These are phyloP conservation scores for Colletotrichum lini DNA, from an alignment of 2,329 filamentous ascomycete species.

Conservation along the genomic window DNA sequence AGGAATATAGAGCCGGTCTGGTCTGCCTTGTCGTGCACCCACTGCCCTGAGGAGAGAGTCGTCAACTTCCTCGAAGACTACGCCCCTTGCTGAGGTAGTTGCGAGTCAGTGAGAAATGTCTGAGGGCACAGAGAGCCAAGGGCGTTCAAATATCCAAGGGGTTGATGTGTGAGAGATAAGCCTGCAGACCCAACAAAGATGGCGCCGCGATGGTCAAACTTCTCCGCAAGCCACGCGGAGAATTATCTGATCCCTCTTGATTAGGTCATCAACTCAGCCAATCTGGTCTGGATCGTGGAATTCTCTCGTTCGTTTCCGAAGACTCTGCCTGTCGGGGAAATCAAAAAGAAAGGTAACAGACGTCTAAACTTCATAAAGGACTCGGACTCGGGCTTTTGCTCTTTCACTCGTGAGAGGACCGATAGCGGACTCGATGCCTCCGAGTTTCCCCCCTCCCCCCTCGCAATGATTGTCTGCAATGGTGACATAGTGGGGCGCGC, in stretches of 20 bases:
- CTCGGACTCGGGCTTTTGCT: background rate
- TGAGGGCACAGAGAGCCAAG: no score
- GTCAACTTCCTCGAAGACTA: no score
- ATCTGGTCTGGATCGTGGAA: no score
- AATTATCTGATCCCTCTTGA: background rate
- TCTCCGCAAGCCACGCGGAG: background rate
- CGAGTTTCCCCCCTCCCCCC: background rate
- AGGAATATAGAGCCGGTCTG: no score
- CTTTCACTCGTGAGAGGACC: background rate
- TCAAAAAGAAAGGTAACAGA: no score
- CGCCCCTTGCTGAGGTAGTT: no score
- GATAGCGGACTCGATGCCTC: slow-evolving; percentile 20
- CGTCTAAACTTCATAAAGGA: background rate
- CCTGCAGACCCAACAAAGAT: background rate
- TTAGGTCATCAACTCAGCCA: background rate
- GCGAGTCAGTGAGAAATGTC: no score
- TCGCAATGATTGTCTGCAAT: slow-evolving; percentile 34
- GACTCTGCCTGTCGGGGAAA: no score
- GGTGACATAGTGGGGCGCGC: slow-evolving; percentile 42
- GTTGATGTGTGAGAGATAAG: no score
- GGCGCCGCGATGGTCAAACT: background rate
- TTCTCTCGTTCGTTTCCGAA: background rate
- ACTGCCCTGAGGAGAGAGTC: no score
- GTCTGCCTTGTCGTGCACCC: no score
- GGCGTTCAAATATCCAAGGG: no score